Percentiles rank a stretch among this genome's conserved stretches.
Conservation (phyloP, 352 stramenopile species). For the Pythium phragmitis region DNA sequence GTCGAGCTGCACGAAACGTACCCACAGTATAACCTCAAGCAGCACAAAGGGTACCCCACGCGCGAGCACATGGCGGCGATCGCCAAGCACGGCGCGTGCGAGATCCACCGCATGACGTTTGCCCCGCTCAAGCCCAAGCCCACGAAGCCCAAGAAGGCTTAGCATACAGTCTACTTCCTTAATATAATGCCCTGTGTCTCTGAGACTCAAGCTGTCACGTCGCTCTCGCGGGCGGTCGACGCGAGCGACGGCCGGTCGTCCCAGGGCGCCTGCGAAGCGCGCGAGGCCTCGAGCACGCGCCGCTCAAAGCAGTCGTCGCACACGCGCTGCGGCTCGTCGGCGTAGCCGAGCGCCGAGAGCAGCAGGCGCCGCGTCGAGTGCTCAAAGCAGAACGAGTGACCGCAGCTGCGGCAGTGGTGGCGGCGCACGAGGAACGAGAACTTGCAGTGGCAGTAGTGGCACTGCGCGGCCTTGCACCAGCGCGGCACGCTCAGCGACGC, state of each 20-base stretch:
- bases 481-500: conserved; percentile 40
- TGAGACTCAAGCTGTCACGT: not conserved
- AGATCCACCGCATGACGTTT: conserved; percentile 97
- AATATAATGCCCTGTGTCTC: too few relatives aligned
- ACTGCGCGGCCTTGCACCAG: conserved; percentile 66
- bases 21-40: conserved; percentile 92
- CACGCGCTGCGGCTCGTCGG: conserved; percentile 71
- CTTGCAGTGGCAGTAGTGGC: conserved; percentile 66
- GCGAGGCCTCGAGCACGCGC: conserved; percentile 17
- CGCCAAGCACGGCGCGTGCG: conserved; percentile 84
- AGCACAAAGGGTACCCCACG: conserved; percentile 98
- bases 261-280: conserved; percentile 5
- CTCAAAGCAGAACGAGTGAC: conserved; percentile 84
- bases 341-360: conserved; percentile 69
- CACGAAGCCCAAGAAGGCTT: not conserved
- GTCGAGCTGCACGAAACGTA: conserved; percentile 91
- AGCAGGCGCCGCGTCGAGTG: conserved; percentile 74
- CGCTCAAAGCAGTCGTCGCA: conserved; percentile 84
- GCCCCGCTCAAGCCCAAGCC: conserved; percentile 86
- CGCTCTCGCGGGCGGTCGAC: conserved; percentile 6
- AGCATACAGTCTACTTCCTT: not conserved
- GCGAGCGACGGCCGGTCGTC: conserved; percentile 1
- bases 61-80: conserved; percentile 90
- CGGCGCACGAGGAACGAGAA: conserved; percentile 72
- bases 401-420: conserved; percentile 83